Evolutionary conservation across 345 rosid species (phyloP).

Genomic region (Rhizophora mangle): DNA sequence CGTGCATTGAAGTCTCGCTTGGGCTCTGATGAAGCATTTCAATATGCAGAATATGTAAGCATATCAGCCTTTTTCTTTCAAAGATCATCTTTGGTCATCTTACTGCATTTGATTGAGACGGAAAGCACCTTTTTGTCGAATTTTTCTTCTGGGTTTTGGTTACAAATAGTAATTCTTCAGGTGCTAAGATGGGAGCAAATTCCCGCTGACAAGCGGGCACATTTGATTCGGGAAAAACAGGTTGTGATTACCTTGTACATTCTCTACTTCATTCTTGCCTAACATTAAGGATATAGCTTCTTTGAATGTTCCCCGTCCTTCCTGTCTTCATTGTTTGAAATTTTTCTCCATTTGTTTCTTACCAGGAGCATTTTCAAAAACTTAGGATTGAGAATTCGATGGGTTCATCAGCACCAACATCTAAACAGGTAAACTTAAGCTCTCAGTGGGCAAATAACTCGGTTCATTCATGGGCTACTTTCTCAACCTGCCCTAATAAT

Average conservation of each 20-base stretch:
- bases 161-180: constrained; percentile 29
- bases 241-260: constrained; percentile 24
- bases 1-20: constrained; percentile 59
- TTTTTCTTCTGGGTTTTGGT: background rate
- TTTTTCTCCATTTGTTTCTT: constrained; percentile 1
- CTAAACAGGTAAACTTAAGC: constrained; percentile 60
- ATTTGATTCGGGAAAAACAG: constrained; percentile 87
- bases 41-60: constrained; percentile 87
- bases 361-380: constrained; percentile 85
- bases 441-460: background rate
- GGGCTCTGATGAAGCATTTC: constrained; percentile 62
- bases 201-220: constrained; percentile 85
- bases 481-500: background rate
- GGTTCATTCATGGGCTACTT: background rate
- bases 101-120: background rate
- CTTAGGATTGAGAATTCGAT: constrained; percentile 79
- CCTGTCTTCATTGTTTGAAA: background rate
- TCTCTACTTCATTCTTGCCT: background rate
- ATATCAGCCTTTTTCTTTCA: background rate
- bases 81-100: constrained; percentile 4
- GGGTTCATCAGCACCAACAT: constrained; percentile 72
- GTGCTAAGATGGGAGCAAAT: constrained; percentile 86
- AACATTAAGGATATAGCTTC: background rate
- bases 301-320: too few species aligned
- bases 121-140: background rate